phyloP scores from a whole-genome alignment of 2,329 filamentous ascomycete genomes.

The Endothia cerciana region DNA sequence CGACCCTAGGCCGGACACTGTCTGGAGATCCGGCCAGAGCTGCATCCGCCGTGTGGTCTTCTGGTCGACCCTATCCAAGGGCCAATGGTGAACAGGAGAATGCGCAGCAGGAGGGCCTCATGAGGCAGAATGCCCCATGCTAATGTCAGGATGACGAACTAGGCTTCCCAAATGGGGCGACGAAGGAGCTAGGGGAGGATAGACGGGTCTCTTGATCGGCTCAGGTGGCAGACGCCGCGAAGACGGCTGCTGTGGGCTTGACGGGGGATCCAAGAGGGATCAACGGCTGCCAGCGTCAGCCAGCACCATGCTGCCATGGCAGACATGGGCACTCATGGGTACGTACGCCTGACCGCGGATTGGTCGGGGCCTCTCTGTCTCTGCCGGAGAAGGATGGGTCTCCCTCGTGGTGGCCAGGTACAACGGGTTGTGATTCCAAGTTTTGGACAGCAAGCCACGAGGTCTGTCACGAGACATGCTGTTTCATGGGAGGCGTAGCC shows the following conservation, averaged over 20 bases:
- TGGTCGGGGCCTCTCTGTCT: neutral
- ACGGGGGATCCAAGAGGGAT: neutral
- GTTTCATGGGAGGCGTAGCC: neutral
- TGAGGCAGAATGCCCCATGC: neutral
- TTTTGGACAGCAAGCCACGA: constrained; percentile 12
- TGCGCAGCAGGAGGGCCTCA: neutral
- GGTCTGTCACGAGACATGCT: constrained; percentile 4
- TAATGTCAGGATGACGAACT: neutral
- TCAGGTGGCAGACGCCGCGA: neutral
- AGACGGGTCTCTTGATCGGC: constrained; percentile 1
- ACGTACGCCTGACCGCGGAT: neutral
- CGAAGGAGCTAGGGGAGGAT: neutral
- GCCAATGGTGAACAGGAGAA: neutral
- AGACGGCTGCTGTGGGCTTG: neutral
- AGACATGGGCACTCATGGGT: neutral
- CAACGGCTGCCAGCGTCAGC: neutral
- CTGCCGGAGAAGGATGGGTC: neutral
- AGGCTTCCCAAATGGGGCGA: neutral
- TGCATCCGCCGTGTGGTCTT: neutral
- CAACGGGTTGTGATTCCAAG: neutral
- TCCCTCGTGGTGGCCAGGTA: neutral
- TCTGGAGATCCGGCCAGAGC: constrained; percentile 19
- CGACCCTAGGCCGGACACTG: constrained; percentile 15
- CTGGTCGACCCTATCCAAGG: neutral
- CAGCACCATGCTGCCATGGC: constrained; percentile 1